Evolutionary conservation across 345 rosid genomes (phyloP).

Genomic region (Dimocarpus longan): DNA sequence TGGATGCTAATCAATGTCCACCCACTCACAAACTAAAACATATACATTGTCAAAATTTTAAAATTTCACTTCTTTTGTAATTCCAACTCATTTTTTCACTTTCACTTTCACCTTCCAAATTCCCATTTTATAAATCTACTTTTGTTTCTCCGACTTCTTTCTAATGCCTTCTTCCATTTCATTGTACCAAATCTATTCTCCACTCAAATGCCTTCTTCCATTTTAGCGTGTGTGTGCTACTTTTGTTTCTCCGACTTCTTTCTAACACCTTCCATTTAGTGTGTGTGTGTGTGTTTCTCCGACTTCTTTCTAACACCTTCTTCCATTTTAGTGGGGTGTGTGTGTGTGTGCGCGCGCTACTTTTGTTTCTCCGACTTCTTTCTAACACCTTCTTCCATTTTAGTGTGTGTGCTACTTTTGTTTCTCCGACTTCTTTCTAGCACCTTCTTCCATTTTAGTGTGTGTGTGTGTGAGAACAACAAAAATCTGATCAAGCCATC

Average conservation of each 20-base stretch:
- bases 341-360: too few species aligned
- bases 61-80: background rate
- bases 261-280: too few species aligned
- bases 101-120: background rate
- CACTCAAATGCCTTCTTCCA: too few species aligned
- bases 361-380: too few species aligned
- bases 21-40: background rate
- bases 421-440: background rate
- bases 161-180: background rate
- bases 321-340: too few species aligned
- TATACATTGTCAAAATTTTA: background rate
- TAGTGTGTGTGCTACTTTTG: too few species aligned
- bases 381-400: too few species aligned
- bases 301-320: too few species aligned
- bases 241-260: too few species aligned
- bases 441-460: background rate
- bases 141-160: background rate
- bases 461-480: too few species aligned
- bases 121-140: background rate
- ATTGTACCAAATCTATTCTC: background rate
- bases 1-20: background rate
- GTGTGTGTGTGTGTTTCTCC: too few species aligned
- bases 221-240: too few species aligned
- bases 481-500: background rate
- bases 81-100: background rate